Percentiles rank a stretch among this genome's conserved stretches.
Evolutionary conservation across 768 basidiomycete species (phyloP).

Genomic region (Kwoniella pini): DNA sequence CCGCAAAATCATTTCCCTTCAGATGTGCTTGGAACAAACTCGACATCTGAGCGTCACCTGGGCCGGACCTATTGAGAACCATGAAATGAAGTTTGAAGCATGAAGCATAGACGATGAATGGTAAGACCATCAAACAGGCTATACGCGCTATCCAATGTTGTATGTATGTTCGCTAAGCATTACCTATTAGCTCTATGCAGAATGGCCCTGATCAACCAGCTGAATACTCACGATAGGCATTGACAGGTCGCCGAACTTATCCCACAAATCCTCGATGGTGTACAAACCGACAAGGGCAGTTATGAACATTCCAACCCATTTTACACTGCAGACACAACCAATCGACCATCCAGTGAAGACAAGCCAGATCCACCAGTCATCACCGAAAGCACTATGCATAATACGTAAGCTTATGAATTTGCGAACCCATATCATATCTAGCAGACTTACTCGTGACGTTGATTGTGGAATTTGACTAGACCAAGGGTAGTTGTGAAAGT

Average conservation of each 20-base stretch:
- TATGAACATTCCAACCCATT: conserved; percentile 93
- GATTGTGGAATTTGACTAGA: conserved; percentile 93
- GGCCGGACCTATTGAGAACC: conserved; percentile 87
- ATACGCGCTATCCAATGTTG: conserved; percentile 89
- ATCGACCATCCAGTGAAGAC: conserved; percentile 90
- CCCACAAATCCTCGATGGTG: conserved; percentile 97
- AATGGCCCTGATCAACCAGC: not conserved
- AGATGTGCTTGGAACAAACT: conserved; percentile 97
- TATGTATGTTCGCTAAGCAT: conserved; percentile 72
- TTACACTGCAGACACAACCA: conserved; percentile 93
- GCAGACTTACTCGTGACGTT: conserved; percentile 78
- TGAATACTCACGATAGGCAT: conserved; percentile 74
- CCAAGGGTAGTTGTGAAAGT: conserved; percentile 96
- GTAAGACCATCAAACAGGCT: conserved; percentile 80
- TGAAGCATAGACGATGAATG: conserved; percentile 86
- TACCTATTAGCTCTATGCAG: not conserved
- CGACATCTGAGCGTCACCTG: conserved; percentile 98
- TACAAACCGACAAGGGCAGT: conserved; percentile 93
- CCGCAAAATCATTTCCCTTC: conserved; percentile 87
- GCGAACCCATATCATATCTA: not conserved
- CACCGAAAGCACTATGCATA: conserved; percentile 73
- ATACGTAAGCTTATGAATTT: not conserved
- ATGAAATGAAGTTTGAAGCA: conserved; percentile 97
- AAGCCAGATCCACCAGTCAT: conserved; percentile 98
- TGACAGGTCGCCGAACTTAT: conserved; percentile 92